A percentile compares a stretch with the other conserved stretches of the same genome.
Conservation (phyloP, 73 alveolate genomes). For the Paramecium octaurelia region DNA sequence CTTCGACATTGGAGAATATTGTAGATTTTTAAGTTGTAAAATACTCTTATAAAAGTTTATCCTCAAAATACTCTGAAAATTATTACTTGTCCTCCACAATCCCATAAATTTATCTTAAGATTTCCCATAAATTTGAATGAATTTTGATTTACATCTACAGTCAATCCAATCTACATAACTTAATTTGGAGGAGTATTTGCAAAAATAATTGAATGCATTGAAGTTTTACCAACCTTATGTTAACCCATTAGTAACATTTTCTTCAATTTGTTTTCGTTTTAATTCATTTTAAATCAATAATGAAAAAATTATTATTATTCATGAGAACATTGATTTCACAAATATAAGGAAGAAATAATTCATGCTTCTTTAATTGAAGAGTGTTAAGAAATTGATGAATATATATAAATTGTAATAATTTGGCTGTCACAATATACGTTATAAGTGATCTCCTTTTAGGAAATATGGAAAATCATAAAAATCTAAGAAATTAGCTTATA, state of each 20-base stretch:
- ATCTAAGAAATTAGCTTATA: neutral
- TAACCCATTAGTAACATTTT: conserved; percentile 91
- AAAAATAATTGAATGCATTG: conserved; percentile 95
- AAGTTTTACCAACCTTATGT: conserved; percentile 81
- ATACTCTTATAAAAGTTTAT: conserved; percentile 87
- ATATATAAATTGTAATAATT: neutral
- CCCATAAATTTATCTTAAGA: conserved; percentile 88
- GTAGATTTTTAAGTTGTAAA: conserved; percentile 85
- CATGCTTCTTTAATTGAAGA: neutral
- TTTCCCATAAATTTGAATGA: conserved; percentile 90
- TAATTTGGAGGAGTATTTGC: conserved; percentile 94
- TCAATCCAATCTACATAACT: conserved; percentile 84
- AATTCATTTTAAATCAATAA: neutral
- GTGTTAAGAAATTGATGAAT: neutral
- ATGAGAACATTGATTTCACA: neutral
- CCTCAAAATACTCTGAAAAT: conserved; percentile 18
- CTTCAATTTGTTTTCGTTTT: conserved; percentile 51
- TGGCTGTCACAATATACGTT: no score
- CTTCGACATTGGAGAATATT: conserved; percentile 92
- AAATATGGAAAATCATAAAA: neutral
- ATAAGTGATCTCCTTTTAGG: neutral
- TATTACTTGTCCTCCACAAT: conserved; percentile 90
- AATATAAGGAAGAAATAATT: neutral
- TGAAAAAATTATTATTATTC: neutral
- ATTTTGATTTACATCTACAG: conserved; percentile 83